Evolutionary conservation across 164 flowering plant genomes (phyloP).

Genomic region (Cinnamomum micranthum): DNA sequence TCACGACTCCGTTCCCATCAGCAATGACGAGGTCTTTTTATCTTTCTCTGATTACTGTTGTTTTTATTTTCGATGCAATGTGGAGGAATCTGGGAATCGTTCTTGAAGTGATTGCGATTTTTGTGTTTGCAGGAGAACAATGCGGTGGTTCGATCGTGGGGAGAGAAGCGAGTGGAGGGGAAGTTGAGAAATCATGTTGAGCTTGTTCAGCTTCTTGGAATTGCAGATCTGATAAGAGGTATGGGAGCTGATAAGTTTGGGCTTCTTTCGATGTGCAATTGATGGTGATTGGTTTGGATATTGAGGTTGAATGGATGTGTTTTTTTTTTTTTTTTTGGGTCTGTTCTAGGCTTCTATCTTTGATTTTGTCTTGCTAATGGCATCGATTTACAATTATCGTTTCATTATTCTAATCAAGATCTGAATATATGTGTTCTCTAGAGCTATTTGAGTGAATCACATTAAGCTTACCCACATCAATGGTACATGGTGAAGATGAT

Average conservation of each 20-base stretch:
- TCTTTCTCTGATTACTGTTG: not conserved
- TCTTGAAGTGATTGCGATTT: not conserved
- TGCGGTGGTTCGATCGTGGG: constrained; percentile 67
- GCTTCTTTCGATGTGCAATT: not conserved
- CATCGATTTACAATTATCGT: too few species aligned
- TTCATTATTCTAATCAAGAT: too few species aligned
- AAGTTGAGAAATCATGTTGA: constrained; percentile 86
- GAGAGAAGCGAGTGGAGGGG: constrained; percentile 55
- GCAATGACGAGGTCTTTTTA: constrained; percentile 71
- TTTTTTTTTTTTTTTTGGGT: not conserved
- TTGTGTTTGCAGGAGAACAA: constrained; percentile 59
- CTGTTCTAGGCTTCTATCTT: too few species aligned
- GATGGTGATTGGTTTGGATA: not conserved
- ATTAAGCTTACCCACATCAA: too few species aligned
- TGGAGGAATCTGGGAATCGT: not conserved
- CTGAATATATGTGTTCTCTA: too few species aligned
- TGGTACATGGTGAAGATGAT: too few species aligned
- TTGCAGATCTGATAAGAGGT: constrained; percentile 88
- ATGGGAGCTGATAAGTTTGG: not conserved
- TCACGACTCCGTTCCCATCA: constrained; percentile 86
- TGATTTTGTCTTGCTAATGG: too few species aligned
- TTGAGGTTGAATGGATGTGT: not conserved
- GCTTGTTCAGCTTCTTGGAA: constrained; percentile 92
- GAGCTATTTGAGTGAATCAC: too few species aligned
- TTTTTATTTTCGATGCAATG: not conserved